Conservation (phyloP, 2,329 filamentous ascomycete species). For the Cytospora piceae region DNA sequence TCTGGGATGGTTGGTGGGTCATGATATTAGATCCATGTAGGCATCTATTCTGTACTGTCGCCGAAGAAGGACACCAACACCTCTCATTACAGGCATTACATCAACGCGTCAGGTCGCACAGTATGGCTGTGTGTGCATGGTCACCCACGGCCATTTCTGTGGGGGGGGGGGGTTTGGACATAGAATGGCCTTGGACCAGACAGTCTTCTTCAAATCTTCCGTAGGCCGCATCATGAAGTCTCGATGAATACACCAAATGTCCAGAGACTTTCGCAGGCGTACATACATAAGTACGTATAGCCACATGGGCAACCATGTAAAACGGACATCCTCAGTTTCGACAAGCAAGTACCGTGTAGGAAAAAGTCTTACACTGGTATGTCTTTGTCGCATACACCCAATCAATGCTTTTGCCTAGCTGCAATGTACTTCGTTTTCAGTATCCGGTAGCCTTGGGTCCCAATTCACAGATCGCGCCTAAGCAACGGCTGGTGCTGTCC, state of each 20-base stretch:
- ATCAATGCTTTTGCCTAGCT: background rate
- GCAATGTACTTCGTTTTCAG: background rate
- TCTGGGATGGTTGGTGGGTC: constrained; percentile 24
- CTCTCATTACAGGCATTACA: background rate
- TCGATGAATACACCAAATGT: background rate
- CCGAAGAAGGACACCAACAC: constrained; percentile 13
- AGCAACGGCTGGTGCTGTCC: background rate
- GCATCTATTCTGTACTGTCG: constrained; percentile 3
- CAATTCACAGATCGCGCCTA: background rate
- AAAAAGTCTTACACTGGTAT: background rate
- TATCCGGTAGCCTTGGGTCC: too few relatives aligned
- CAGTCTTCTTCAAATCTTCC: background rate
- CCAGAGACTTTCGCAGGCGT: background rate
- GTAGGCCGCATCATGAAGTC: background rate
- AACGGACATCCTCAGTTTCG: background rate
- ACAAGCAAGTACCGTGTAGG: background rate
- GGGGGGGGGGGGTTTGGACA: too few relatives aligned
- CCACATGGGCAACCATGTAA: background rate
- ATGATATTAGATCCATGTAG: background rate
- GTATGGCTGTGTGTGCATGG: background rate
- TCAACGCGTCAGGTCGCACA: background rate
- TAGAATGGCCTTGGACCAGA: background rate
- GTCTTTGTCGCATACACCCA: background rate
- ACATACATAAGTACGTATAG: background rate
- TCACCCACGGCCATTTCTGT: background rate